phyloP scores from a whole-genome alignment of 1,284 basidiomycete genomes.

The Hemileia vastatrix region DNA sequence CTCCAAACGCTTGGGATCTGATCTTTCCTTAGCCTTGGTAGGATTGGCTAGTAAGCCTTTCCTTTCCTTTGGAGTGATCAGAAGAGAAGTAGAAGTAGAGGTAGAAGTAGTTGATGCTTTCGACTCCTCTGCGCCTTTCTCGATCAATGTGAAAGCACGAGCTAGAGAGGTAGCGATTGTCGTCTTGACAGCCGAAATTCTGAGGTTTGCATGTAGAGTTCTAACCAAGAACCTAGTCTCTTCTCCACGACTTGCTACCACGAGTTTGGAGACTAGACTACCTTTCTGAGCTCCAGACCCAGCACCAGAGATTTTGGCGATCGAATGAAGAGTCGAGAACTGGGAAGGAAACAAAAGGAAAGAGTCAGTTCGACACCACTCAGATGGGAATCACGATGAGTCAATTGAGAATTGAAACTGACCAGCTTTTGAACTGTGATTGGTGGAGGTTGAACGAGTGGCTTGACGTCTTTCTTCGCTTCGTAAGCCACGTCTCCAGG shows the following conservation, averaged over 20 bases:
- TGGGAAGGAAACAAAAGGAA: no score
- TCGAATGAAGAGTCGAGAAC: slow-evolving; percentile 39
- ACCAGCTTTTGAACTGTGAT: slow-evolving; percentile 35
- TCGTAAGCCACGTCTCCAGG: slow-evolving; percentile 42
- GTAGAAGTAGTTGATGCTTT: neutral
- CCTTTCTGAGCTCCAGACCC: slow-evolving; percentile 68
- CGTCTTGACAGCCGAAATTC: slow-evolving; percentile 69
- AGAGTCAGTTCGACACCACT: no score
- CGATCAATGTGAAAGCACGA: slow-evolving; percentile 62
- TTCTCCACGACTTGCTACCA: slow-evolving; percentile 75
- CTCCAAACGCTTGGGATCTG: slow-evolving; percentile 32
- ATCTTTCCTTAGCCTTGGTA: slow-evolving; percentile 41
- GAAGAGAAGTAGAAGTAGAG: slow-evolving; percentile 13
- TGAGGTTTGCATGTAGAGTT: slow-evolving; percentile 67
- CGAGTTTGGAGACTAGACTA: slow-evolving; percentile 65
- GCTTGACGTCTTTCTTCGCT: slow-evolving; percentile 36
- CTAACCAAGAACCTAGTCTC: slow-evolving; percentile 75
- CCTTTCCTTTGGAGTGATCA: slow-evolving; percentile 26
- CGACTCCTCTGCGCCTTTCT: neutral
- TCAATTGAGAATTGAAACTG: neutral
- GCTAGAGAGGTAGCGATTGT: slow-evolving; percentile 73
- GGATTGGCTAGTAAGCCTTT: slow-evolving; percentile 36
- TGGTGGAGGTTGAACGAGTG: slow-evolving; percentile 35
- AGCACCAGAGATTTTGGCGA: slow-evolving; percentile 58
- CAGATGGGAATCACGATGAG: no score